A percentile compares a stretch with the other conserved stretches of the same genome.
phyloP scores from a whole-genome alignment of 2,329 filamentous ascomycete species.

The Colletotrichum euphorbiae region DNA sequence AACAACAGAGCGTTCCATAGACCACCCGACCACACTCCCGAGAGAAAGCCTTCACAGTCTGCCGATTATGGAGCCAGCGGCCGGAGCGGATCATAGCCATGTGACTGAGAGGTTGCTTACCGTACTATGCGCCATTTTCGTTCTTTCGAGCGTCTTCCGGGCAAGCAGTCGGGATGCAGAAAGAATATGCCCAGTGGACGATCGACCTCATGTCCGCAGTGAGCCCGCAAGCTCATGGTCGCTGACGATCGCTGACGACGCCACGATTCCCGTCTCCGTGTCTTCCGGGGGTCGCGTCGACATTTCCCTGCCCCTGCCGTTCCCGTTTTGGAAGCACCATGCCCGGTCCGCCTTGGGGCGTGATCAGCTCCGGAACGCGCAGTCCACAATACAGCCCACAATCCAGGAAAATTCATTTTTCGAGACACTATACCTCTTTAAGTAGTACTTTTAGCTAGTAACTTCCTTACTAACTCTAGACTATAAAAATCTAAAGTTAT shows the following conservation, averaged over 20 bases:
- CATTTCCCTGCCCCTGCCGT: conserved; percentile 33
- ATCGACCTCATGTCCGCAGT: neutral
- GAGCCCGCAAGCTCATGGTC: conserved; percentile 28
- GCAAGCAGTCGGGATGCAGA: neutral
- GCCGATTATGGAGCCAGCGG: conserved; percentile 6
- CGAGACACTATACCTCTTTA: too few species aligned
- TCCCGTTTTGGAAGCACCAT: conserved; percentile 24
- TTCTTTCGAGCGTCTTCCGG: neutral
- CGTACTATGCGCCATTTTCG: conserved; percentile 31
- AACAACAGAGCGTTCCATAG: conserved; percentile 1
- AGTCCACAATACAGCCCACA: too few species aligned
- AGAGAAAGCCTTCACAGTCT: neutral
- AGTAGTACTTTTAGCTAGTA: too few species aligned
- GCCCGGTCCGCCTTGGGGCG: too few species aligned
- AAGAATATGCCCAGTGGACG: neutral
- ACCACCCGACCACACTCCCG: neutral
- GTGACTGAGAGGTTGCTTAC: neutral
- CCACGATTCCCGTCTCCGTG: conserved; percentile 31
- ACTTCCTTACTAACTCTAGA: too few species aligned
- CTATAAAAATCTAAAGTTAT: too few species aligned
- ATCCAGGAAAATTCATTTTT: too few species aligned
- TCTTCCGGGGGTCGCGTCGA: conserved; percentile 30
- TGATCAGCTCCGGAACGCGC: too few species aligned
- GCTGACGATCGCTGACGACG: conserved; percentile 35
- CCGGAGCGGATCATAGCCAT: conserved; percentile 12